A percentile compares a stretch with the other conserved stretches of the same genome.
Conservation (phyloP, 2,329 filamentous ascomycete genomes). For the Peltaster fructicola region DNA sequence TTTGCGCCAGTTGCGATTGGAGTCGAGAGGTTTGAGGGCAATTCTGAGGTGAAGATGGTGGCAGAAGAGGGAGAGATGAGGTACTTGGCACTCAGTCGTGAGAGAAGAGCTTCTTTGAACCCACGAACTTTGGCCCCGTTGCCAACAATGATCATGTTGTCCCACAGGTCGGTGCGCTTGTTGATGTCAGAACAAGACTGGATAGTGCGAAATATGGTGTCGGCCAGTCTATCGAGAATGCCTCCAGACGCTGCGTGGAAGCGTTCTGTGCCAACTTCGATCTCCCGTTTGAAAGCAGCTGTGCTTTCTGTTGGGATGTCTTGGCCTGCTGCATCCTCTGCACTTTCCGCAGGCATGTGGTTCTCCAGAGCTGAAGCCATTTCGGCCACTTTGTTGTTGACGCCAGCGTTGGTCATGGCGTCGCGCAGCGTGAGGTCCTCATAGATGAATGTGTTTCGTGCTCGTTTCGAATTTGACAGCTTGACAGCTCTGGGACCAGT, state of each 20-base stretch:
- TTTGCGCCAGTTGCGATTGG: conserved; percentile 80
- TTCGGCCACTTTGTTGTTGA: conserved; percentile 29
- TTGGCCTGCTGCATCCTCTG: conserved; percentile 8
- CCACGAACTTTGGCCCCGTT: conserved; percentile 60
- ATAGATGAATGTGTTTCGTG: conserved; percentile 53
- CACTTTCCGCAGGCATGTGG: conserved; percentile 15
- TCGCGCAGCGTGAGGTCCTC: conserved; percentile 45
- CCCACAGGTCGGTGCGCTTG: conserved; percentile 78
- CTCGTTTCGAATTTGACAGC: conserved; percentile 55
- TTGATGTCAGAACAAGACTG: conserved; percentile 69
- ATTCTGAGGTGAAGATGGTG: conserved; percentile 92
- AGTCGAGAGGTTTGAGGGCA: conserved; percentile 84
- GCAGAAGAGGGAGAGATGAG: conserved; percentile 81
- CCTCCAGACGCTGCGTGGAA: conserved; percentile 46
- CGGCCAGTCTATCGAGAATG: conserved; percentile 68
- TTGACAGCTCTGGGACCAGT: conserved; percentile 41
- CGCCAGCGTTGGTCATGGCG: conserved; percentile 33
- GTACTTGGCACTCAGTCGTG: conserved; percentile 64
- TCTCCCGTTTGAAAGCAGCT: conserved; percentile 35
- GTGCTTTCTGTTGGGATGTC: conserved; percentile 10
- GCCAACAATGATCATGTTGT: conserved; percentile 77
- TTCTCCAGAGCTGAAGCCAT: conserved; percentile 34
- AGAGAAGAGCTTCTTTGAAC: conserved; percentile 75
- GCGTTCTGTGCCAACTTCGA: conserved; percentile 62
- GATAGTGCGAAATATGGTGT: conserved; percentile 67